Evolutionary conservation across 306 rosid species (phyloP), one percentile per base, ranked within the genome.

Genomic region (Hippophae gyantsensis): DNA sequence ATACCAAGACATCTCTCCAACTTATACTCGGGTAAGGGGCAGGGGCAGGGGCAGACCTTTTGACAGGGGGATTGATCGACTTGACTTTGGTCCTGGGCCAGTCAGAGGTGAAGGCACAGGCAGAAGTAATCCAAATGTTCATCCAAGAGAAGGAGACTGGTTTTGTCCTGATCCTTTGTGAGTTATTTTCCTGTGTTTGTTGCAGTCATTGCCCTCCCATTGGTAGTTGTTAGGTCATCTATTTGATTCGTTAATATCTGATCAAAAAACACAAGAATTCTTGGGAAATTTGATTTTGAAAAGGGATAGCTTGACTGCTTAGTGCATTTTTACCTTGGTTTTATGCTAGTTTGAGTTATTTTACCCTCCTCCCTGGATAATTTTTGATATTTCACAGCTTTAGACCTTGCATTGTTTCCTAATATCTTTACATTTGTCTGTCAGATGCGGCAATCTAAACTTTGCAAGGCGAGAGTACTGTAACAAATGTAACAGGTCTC

Each of bases 111-210:
- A 87, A 62, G 85, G 81, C 52, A 43, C 57, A 47, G 59, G 77
- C 54, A 87, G 90, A 74, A 90, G 83, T 65, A 92, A 92, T 73
- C 96, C 98, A 43, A 92, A 85, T 71, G 95, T 92, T 63, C 93
- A 84, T 32, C 98, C 94, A 58, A 79, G 98, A 75, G 87, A 83
- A 10, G 98, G 96, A 62, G 98, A 92, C 64, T 92, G 98, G 98
- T 18, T 78, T 65, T 92, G 98, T 68, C 56, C 87, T 6, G 98
- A 90, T 76, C 80, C 86, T 45, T 2, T 61, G 98, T 92, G 73
- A 81, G 96, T 70, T 27, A 72, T 6, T 57, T 54, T 6, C 41
- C 25, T 10, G 50, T 9, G 9, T 40, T 41, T 13, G 27, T 47
- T 42, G n/a, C 50, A 13, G 7, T 45, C 12, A 9, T 46, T 48